These are phyloP conservation scores for Penicillium hordei DNA, from an alignment of 2,329 filamentous ascomycete species.

Conservation along the genomic window DNA sequence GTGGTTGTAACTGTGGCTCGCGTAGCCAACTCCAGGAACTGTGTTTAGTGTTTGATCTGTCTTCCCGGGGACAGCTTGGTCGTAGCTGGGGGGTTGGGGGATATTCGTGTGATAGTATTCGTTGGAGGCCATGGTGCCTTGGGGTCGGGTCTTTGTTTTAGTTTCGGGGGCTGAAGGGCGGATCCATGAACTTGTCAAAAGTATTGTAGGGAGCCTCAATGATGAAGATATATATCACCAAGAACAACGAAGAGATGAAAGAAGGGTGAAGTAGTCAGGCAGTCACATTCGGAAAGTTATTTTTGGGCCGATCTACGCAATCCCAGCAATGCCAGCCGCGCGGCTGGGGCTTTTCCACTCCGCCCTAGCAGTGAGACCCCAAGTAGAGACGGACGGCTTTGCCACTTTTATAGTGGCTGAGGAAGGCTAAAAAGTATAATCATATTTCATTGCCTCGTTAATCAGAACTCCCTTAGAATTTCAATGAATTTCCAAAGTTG, in stretches of 20 bases:
- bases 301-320: conserved; percentile 26
- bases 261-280: conserved; percentile 13
- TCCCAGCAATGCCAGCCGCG: conserved; percentile 29
- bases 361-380: background rate
- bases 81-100: conserved; percentile 33
- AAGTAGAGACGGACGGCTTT: background rate
- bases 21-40: conserved; percentile 23
- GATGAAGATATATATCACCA: background rate
- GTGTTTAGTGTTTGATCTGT: conserved; percentile 37
- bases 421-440: too few species aligned
- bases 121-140: conserved; percentile 59
- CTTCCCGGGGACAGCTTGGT: conserved; percentile 38
- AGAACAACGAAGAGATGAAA: conserved; percentile 1
- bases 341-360: conserved; percentile 16
- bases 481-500: background rate
- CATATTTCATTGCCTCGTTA: background rate
- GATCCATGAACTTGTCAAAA: background rate
- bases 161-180: background rate
- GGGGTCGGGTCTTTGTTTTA: conserved; percentile 1
- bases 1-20: conserved; percentile 39
- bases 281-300: conserved; percentile 23
- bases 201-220: background rate
- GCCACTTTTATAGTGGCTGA: background rate
- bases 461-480: background rate
- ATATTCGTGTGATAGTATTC: conserved; percentile 62